A percentile compares a stretch with the other conserved stretches of the same genome.
These are phyloP conservation scores for Boletus pseudopeckii DNA, from an alignment of 768 basidiomycete species.

Conservation along the genomic window DNA sequence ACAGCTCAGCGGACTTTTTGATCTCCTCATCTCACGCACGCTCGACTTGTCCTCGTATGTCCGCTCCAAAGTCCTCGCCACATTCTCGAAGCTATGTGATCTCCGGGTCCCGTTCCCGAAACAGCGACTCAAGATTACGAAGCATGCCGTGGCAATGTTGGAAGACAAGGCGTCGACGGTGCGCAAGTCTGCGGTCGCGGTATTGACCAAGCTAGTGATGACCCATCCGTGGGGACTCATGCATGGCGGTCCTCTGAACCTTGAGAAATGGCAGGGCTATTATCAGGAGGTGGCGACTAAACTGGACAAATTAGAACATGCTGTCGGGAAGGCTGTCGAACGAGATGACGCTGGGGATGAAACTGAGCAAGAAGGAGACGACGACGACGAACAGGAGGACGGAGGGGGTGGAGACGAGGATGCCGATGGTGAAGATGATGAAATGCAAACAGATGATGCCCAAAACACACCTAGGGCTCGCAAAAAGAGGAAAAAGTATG, in stretches of 20 bases:
- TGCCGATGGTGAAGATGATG: slow-evolving; percentile 33
- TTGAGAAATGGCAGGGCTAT: slow-evolving; percentile 68
- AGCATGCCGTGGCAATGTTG: slow-evolving; percentile 72
- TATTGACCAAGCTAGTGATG: slow-evolving; percentile 68
- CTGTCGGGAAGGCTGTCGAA: slow-evolving; percentile 60
- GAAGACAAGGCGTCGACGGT: slow-evolving; percentile 89
- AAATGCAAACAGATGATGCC: slow-evolving; percentile 26
- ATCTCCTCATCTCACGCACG: slow-evolving; percentile 80
- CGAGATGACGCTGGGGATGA: slow-evolving; percentile 36
- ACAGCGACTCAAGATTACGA: slow-evolving; percentile 72
- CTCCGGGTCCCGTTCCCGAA: slow-evolving; percentile 80
- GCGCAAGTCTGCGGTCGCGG: slow-evolving; percentile 75
- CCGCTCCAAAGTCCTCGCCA: slow-evolving; percentile 79
- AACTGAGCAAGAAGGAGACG: slow-evolving; percentile 34
- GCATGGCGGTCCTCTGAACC: slow-evolving; percentile 78
- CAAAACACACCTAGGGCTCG: slow-evolving; percentile 26
- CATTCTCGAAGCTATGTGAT: slow-evolving; percentile 74
- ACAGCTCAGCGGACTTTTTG: slow-evolving; percentile 77
- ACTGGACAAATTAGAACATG: slow-evolving; percentile 66
- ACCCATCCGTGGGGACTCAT: slow-evolving; percentile 88
- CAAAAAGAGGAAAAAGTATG: slow-evolving; percentile 33
- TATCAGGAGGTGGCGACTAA: slow-evolving; percentile 62
- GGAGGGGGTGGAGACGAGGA: slow-evolving; percentile 37
- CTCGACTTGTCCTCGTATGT: slow-evolving; percentile 90
- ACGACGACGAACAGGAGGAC: slow-evolving; percentile 33